Evolutionary conservation across 805 yeast genomes (phyloP), one percentile per base, ranked within the genome.

Genomic region (Pichia occidentalis): DNA sequence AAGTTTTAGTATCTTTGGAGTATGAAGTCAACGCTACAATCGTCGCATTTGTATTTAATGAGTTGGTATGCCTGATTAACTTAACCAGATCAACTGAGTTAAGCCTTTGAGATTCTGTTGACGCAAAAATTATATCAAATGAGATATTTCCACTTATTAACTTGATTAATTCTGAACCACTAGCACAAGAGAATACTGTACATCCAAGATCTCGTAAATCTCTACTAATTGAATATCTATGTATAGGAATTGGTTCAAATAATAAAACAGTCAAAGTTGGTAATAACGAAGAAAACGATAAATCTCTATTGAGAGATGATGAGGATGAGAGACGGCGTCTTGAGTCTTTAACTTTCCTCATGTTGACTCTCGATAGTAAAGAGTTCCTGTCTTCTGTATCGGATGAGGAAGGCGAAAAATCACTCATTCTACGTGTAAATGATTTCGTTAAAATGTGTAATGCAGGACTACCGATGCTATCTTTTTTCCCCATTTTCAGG

Each of bases 161-260:
- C 43, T 92, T 69, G 11, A 87, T 73, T 42, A 87, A 66, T 44
- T 87, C 96, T 43, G 86, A 90, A 1, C 95, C 95, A 42, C 78
- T 77, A 0, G 77, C 65, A 6, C 85, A 82, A 3, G 83, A 67
- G 4, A 85, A 83, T 7, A 86, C 95, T 10, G 80, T 75, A 61
- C 95, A 86, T 1, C 94, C 95, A 18, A 78, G 54, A 36, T 70
- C 67, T 43, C 76, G 85, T 41, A 90, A 63, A 44, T 79, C 68
- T 42, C 70, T 73, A 29, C 76, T 71, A 20, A 80, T 70, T 11
- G 85, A 68, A 51, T 74, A 84, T 34, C 95, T 62, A 48, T 85
- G 79, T 40, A 81, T 81, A 0, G 95, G 92, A 43, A 85, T 84
- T 2, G 92, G 86, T 51, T 86, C 95, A 59, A 96, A 87, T 11